Percentiles rank a stretch among this genome's conserved stretches.
Conservation (phyloP, 495 filamentous ascomycete genomes). For the Annulohypoxylon moriforme region DNA sequence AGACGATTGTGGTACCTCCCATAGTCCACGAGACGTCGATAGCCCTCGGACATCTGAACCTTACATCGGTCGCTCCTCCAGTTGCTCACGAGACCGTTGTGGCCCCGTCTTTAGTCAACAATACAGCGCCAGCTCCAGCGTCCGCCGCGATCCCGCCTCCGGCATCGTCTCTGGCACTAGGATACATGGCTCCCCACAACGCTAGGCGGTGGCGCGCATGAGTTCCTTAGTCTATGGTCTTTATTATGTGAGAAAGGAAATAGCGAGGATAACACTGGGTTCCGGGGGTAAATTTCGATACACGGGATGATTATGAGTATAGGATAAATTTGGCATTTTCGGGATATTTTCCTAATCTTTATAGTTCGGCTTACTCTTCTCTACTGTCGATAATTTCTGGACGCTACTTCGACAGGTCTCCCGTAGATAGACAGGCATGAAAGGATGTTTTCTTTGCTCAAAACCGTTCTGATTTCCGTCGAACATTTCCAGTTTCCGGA, state of each 20-base stretch:
- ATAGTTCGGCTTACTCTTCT: slow-evolving; percentile 26
- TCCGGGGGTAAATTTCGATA: slow-evolving; percentile 20
- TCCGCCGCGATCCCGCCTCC: background rate
- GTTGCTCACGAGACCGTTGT: slow-evolving; percentile 13
- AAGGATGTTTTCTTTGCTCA: background rate
- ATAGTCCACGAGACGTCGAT: slow-evolving; percentile 20
- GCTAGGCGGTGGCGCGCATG: slow-evolving; percentile 32
- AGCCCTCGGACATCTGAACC: slow-evolving; percentile 3
- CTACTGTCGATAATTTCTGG: background rate
- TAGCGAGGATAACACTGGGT: slow-evolving; percentile 8
- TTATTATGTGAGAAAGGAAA: background rate
- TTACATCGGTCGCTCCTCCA: slow-evolving; percentile 12
- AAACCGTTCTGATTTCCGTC: background rate
- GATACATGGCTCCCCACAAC: slow-evolving; percentile 30
- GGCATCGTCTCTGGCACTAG: slow-evolving; percentile 28
- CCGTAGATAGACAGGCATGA: slow-evolving; percentile 1
- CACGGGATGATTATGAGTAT: slow-evolving; percentile 11
- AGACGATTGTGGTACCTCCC: slow-evolving; percentile 14
- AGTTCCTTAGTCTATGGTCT: background rate
- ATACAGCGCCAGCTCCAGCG: background rate
- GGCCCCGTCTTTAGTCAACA: background rate
- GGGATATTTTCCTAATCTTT: slow-evolving; percentile 36
- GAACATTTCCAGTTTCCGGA: background rate
- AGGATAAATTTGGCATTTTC: slow-evolving; percentile 16
- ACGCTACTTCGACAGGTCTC: slow-evolving; percentile 5